Evolutionary conservation across 202 grass and related monocot genomes (phyloP), one percentile per base, ranked within the genome.

Genomic region (Saccharum hybrid): DNA sequence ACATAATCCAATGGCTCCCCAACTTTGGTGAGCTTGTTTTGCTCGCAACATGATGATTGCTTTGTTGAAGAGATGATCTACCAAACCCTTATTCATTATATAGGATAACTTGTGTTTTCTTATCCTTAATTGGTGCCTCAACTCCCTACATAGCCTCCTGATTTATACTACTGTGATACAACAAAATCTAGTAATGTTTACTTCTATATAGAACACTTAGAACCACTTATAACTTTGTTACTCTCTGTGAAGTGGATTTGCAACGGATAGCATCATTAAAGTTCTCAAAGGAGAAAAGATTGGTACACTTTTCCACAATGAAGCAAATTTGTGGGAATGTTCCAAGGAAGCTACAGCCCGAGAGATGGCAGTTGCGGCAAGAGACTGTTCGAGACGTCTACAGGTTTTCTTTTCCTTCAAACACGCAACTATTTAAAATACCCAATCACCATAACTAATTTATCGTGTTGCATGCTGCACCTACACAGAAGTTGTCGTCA

Each of bases 351-450:
- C 80, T 60, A 88, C 82, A 63, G 72, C 84, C n/a, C 83, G 86
- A 82, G 89, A 94, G 63, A 96, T 99, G 93, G 96, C 96, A 46
- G 83, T 94, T 90, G 90, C 89, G 31, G 96, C 96, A 33, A 94
- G 90, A 87, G 96, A 96, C 66, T 96, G 93, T 76, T 96, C 96
- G 8, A 90, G 91, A 13, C 67, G 77, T 62, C 80, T 99, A 69
- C 91, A 99, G 89, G 96, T 96, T 76, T 65, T 64, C 71, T 60
- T 39, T 45, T 81, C 49, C 60, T 68, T 78, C 5, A 82, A 85
- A 40, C 14, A 82, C 45, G 3, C 10, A 61, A 61, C 9, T 42
- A n/a, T 68, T 78, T 33, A 4, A 40, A 66, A 26, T 80, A 66
- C 31, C 23, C 72, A 66, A 54, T 60, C 33, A 65, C 30, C 26